Evolutionary conservation across 106 monocot genomes (phyloP).

Genomic region (Narthecium ossifragum): DNA sequence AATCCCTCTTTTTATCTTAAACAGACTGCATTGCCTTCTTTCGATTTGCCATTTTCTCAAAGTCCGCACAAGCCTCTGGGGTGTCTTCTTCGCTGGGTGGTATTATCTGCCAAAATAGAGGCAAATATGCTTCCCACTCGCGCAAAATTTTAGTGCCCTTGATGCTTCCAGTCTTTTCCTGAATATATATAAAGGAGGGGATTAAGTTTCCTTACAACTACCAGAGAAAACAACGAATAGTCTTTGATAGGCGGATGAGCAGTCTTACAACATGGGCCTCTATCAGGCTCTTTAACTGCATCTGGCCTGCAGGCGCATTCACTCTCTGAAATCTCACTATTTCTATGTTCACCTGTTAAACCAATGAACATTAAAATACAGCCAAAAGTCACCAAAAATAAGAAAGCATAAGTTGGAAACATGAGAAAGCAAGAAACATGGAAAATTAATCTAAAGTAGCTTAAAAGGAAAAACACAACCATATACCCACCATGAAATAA

Average conservation of each 20-base stretch:
- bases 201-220: not conserved
- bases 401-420: not conserved
- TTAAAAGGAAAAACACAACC: too few species aligned
- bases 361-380: not conserved
- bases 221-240: not conserved
- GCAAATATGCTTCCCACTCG: constrained; percentile 95
- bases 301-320: constrained; percentile 93
- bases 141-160: constrained; percentile 70
- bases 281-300: constrained; percentile 97
- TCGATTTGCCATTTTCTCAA: constrained; percentile 52
- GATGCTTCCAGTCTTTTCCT: constrained; percentile 96
- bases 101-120: constrained; percentile 93
- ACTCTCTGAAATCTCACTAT: constrained; percentile 99
- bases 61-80: constrained; percentile 84
- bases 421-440: not conserved
- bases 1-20: too few species aligned
- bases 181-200: constrained; percentile 1
- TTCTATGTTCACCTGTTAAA: constrained; percentile 83
- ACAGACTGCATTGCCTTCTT: constrained; percentile 49
- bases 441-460: too few species aligned
- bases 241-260: not conserved
- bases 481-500: too few species aligned
- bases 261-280: constrained; percentile 97
- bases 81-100: constrained; percentile 98
- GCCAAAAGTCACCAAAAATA: not conserved